Conservation (phyloP, 2,329 filamentous ascomycete genomes). For the Amesomyces nigricolor region DNA sequence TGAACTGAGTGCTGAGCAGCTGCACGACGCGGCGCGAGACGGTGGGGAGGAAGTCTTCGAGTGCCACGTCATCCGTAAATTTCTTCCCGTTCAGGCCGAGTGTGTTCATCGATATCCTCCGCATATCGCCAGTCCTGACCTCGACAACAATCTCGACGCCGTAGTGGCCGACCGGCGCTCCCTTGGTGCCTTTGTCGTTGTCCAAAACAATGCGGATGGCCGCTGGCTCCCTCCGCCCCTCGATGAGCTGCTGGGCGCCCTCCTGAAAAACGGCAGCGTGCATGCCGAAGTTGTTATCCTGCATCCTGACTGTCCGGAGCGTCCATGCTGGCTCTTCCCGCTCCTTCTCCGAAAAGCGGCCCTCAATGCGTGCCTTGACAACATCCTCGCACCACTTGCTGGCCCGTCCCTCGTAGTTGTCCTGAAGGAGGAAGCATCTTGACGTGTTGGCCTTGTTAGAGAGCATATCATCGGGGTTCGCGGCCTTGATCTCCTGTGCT, state of each 20-base stretch:
- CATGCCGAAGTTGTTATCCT: slow-evolving; percentile 53
- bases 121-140: slow-evolving; percentile 50
- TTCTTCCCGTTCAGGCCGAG: slow-evolving; percentile 63
- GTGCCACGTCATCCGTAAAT: slow-evolving; percentile 67
- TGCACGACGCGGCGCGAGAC: slow-evolving; percentile 69
- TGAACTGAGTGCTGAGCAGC: slow-evolving; percentile 64
- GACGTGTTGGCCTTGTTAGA: slow-evolving; percentile 50
- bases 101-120: slow-evolving; percentile 45
- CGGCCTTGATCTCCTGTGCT: slow-evolving; percentile 53
- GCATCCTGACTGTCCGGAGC: slow-evolving; percentile 61
- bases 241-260: slow-evolving; percentile 53
- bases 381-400: slow-evolving; percentile 77
- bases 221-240: slow-evolving; percentile 62
- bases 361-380: slow-evolving; percentile 78
- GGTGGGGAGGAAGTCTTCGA: slow-evolving; percentile 68
- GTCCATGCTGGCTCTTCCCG: slow-evolving; percentile 78
- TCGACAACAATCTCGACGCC: slow-evolving; percentile 67
- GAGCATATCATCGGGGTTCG: slow-evolving; percentile 43
- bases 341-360: slow-evolving; percentile 75
- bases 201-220: slow-evolving; percentile 69
- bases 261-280: slow-evolving; percentile 70
- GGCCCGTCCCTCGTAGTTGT: slow-evolving; percentile 72
- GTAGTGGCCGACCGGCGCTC: slow-evolving; percentile 59
- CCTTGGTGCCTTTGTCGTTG: slow-evolving; percentile 59
- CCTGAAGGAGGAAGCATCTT: slow-evolving; percentile 66